Evolutionary conservation across 352 stramenopile species (phyloP), one percentile per base, ranked within the genome.

Genomic region (Pythium biforme): DNA sequence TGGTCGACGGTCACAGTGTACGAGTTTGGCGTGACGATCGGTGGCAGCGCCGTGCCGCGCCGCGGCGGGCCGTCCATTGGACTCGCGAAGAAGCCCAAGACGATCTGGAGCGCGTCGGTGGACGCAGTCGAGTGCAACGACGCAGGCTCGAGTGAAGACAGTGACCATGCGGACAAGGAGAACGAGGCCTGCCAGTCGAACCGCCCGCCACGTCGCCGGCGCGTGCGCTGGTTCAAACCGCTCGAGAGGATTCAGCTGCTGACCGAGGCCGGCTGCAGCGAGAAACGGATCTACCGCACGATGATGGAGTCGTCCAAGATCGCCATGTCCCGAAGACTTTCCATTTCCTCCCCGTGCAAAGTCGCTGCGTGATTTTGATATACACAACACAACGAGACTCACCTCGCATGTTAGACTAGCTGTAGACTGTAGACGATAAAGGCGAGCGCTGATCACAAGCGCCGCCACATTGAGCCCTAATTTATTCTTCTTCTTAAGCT

Each of bases 1-100:
- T 88, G 73, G 74, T 86, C 73, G 59, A 88, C 76, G 19, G 40
- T 86, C 52, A 85, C 71, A 8, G 75, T 86, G 40, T 80, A 85
- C 61, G 79, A 85, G 69, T 88, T 81, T 58, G 70, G 65, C 19
- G 74, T 85, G n/a, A 65, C 56, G 14, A 69, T 81, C 20, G 73
- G 77, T 51, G 75, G 73, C 34, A 82, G 74, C 51, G 65, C 72
- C 4, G 73, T 85, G 23, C 76, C 70, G 20, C 73, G 69, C 26
- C 74, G 55, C 40, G 76, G 76, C 9, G 76, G 78, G 0, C 78
- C 78, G 1, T 68, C 74, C 10, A 70, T 86, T 40, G 74, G 75
- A 1, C 62, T 86, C 20, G 66, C 75, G 19, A 55, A 65, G 50
- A 78, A 74, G 55, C 71, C 68, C 55, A 75, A 72, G 64, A 40